Evolutionary conservation across 495 filamentous ascomycete species (phyloP).

Genomic region (Monascus purpureus): DNA sequence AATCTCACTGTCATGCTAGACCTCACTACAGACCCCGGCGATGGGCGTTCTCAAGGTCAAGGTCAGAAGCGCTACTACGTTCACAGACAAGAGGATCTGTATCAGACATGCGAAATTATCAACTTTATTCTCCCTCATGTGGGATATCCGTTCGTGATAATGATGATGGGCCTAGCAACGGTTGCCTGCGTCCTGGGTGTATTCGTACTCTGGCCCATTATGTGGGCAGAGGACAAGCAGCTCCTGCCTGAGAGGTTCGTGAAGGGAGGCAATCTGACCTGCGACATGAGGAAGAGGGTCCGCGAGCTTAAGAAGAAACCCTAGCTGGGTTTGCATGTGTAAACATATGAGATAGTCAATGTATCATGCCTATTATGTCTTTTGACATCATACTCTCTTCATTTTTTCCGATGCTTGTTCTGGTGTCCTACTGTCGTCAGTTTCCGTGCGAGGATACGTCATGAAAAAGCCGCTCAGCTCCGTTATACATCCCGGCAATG

Average conservation of each 20-base stretch:
- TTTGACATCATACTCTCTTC: no score
- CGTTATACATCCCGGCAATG: no score
- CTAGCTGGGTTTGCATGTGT: not conserved
- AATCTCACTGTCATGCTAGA: conserved; percentile 60
- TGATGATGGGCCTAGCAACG: conserved; percentile 49
- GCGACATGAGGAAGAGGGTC: conserved; percentile 11
- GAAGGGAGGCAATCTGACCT: conserved; percentile 15
- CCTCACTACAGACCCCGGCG: conserved; percentile 26
- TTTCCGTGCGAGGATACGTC: no score
- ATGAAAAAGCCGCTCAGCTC: no score
- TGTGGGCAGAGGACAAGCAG: conserved; percentile 32
- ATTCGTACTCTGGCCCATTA: conserved; percentile 35
- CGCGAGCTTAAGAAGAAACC: conserved; percentile 14
- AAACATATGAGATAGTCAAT: no score
- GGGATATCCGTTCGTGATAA: conserved; percentile 30
- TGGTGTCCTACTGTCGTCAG: no score
- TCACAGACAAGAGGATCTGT: conserved; percentile 62
- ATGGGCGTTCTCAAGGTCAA: conserved; percentile 7
- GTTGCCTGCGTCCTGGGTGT: conserved; percentile 46
- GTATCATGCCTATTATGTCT: no score
- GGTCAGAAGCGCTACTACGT: conserved; percentile 46
- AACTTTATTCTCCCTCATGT: conserved; percentile 42
- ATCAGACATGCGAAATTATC: conserved; percentile 66
- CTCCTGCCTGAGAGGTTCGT: conserved; percentile 11
- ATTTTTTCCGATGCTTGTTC: no score